These are phyloP conservation scores for Calonectria ilicicola DNA, from an alignment of 2,329 filamentous ascomycete species.

Conservation along the genomic window DNA sequence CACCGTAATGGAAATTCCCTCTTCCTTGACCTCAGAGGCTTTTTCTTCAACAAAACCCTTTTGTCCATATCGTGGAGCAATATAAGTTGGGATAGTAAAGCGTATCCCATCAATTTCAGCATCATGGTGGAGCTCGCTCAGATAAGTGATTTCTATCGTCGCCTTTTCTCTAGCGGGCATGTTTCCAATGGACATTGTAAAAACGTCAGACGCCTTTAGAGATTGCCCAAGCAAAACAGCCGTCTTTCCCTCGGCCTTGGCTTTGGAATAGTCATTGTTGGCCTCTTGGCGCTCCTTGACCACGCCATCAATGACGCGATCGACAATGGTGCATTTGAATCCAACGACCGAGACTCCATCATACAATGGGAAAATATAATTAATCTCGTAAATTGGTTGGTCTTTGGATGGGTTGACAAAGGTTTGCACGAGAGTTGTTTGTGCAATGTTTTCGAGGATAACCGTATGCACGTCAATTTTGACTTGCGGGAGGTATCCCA, in stretches of 20 bases:
- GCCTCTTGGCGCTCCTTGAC: slow-evolving; percentile 76
- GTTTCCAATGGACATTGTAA: slow-evolving; percentile 76
- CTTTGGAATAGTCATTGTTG: slow-evolving; percentile 67
- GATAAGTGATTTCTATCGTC: slow-evolving; percentile 71
- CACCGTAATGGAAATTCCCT: slow-evolving; percentile 44
- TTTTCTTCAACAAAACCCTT: slow-evolving; percentile 5
- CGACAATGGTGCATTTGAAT: slow-evolving; percentile 74
- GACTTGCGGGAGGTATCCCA: slow-evolving; percentile 68
- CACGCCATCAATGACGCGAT: slow-evolving; percentile 69
- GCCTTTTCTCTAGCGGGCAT: slow-evolving; percentile 70
- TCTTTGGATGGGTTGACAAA: slow-evolving; percentile 68
- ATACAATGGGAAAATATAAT: slow-evolving; percentile 78
- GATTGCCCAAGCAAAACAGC: slow-evolving; percentile 75
- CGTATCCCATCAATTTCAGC: slow-evolving; percentile 74
- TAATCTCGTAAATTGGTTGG: slow-evolving; percentile 56
- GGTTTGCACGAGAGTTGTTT: slow-evolving; percentile 63
- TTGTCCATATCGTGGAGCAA: slow-evolving; percentile 74
- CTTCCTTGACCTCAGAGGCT: not conserved
- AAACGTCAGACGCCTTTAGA: slow-evolving; percentile 71
- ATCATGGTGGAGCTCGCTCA: slow-evolving; percentile 80
- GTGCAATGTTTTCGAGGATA: slow-evolving; percentile 66
- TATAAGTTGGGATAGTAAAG: slow-evolving; percentile 75
- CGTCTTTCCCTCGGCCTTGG: slow-evolving; percentile 67
- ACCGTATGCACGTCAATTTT: slow-evolving; percentile 68
- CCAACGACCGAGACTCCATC: slow-evolving; percentile 77